phyloP scores from a whole-genome alignment of 2,329 filamentous ascomycete genomes.

The Trichoderma sp. region DNA sequence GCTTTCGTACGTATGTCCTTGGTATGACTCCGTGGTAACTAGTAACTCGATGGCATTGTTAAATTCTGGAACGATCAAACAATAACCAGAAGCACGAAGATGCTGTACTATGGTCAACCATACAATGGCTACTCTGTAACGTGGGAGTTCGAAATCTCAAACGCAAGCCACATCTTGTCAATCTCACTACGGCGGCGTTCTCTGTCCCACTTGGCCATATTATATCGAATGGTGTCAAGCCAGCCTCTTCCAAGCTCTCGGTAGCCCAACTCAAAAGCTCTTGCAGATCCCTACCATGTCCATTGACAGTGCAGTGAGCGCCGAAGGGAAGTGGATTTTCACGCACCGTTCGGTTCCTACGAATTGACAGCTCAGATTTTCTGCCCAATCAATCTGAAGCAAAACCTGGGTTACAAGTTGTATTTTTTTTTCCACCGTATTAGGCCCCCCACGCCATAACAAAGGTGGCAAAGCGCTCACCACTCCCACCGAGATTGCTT shows the following conservation, averaged over 20 bases:
- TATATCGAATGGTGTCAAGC: background rate
- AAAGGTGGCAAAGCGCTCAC: background rate
- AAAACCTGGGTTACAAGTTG: background rate
- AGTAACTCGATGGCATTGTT: background rate
- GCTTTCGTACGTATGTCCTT: background rate
- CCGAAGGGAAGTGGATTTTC: background rate
- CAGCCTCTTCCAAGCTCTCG: background rate
- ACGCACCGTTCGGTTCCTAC: background rate
- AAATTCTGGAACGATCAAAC: background rate
- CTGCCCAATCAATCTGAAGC: background rate
- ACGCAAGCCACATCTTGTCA: background rate
- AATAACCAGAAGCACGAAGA: background rate
- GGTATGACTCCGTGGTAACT: background rate
- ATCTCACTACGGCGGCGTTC: background rate
- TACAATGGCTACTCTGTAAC: background rate
- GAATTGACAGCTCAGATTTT: background rate
- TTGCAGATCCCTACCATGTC: background rate
- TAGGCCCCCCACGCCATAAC: background rate
- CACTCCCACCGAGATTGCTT: background rate
- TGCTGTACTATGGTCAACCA: background rate
- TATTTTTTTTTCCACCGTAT: background rate
- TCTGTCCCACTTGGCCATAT: background rate
- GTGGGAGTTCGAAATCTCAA: background rate
- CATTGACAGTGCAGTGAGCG: background rate
- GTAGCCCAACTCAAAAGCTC: background rate